Evolutionary conservation across 441 rosid species (phyloP), one percentile per base, ranked within the genome.

Genomic region (Croton setiger): DNA sequence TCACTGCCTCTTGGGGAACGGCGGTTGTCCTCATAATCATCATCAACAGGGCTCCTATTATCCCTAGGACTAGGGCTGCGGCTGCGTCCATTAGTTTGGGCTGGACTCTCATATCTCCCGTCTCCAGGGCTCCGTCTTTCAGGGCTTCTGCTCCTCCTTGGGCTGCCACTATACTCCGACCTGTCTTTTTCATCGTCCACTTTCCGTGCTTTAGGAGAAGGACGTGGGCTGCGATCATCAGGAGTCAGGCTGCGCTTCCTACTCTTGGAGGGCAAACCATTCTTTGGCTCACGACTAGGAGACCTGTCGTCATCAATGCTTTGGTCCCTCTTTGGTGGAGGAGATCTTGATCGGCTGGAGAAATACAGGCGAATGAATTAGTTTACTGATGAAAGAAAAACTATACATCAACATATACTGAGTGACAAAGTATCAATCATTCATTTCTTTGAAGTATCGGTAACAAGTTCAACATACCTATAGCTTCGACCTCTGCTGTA

Each of bases 341-440:
- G 91, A 57, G 96, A 89, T 57, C 87, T 82, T 36, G 96, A 87
- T 60, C 84, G 82, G 72, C 88, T 86, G 83, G 83, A 17, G 41
- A 72, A 48, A 35, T 39, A 68, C 12, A 60, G 1, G 52, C 52
- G 1, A 64, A 45, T 7, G 4, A 44, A n/a, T 52, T 33, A 62
- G 20, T n/a, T 18, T 48, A 13, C n/a, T 27, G 51, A 73, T 35
- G 27, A 43, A 27, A 33, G 10, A 8, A 15, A 64, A 17, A 27
- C 18, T 3, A 45, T 23, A 63, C 2, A 33, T 21, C 18, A 3
- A 69, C 44, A 27, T 7, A 39, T 8, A 8, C 33, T 1, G 52
- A n/a, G n/a, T n/a, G n/a, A 23, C 7, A 4, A 15, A 21, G 45
- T 0, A 43, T 17, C 1, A 10, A 15, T 43, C 51, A 61, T 9